These are phyloP conservation scores for Flaveria floridana DNA, from an alignment of 140 eudicot genomes.

Conservation along the genomic window DNA sequence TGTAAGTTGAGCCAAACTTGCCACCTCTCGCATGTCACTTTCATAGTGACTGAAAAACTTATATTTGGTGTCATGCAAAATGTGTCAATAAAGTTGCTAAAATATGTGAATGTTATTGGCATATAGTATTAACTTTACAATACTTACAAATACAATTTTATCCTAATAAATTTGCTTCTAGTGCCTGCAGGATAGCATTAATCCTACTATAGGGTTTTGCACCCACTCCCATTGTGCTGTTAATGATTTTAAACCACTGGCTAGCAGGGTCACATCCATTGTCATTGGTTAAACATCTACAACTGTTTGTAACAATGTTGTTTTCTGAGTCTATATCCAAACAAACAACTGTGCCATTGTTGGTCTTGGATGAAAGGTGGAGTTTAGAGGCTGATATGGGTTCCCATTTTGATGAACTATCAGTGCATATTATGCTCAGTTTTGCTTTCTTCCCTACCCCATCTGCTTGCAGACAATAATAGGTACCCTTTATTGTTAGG, in stretches of 20 bases:
- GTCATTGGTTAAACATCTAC: constrained; percentile 61
- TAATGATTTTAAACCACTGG: constrained; percentile 84
- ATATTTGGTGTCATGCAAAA: neutral
- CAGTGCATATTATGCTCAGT: constrained; percentile 50
- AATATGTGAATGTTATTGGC: constrained; percentile 24
- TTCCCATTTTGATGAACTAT: constrained; percentile 62
- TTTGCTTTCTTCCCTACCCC: constrained; percentile 48
- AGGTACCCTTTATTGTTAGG: constrained; percentile 65
- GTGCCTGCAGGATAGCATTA: constrained; percentile 24
- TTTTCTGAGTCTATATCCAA: constrained; percentile 64
- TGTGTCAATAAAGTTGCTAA: constrained; percentile 14
- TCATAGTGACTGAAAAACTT: too few relatives aligned
- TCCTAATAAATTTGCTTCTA: constrained; percentile 30
- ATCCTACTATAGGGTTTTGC: constrained; percentile 6
- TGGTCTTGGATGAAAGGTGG: constrained; percentile 66
- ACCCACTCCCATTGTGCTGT: constrained; percentile 40
- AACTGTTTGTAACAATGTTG: constrained; percentile 46
- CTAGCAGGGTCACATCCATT: constrained; percentile 72
- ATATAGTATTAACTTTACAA: constrained; percentile 13
- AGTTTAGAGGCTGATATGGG: constrained; percentile 74
- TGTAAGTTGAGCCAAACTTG: too few relatives aligned
- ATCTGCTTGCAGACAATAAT: constrained; percentile 71
- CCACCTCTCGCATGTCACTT: too few relatives aligned
- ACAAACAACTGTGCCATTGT: constrained; percentile 55
- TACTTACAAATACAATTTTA: constrained; percentile 4